phyloP scores from a whole-genome alignment of 805 yeast genomes.

The Ogataea trehaloabstinens region DNA sequence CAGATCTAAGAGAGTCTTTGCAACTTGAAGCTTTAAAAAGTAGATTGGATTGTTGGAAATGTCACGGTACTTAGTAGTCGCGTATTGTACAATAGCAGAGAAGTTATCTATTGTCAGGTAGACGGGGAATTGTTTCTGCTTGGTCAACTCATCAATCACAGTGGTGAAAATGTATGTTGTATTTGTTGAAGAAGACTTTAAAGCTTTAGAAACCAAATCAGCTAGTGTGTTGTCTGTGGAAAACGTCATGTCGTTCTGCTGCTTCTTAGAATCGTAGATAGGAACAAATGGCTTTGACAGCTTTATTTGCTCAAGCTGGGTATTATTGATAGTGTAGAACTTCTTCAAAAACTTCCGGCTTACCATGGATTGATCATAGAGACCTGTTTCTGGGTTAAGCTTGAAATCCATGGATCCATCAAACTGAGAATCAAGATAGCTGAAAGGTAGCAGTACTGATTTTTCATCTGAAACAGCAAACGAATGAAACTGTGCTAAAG shows the following conservation, averaged over 20 bases:
- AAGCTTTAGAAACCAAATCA: constrained; percentile 39
- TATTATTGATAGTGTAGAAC: constrained; percentile 45
- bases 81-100: constrained; percentile 54
- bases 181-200: constrained; percentile 26
- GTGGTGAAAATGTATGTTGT: constrained; percentile 48
- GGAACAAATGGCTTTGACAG: constrained; percentile 22
- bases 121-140: constrained; percentile 54
- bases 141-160: constrained; percentile 53
- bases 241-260: constrained; percentile 11
- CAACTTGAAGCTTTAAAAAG: constrained; percentile 61
- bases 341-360: constrained; percentile 58
- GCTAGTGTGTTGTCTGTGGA: constrained; percentile 32
- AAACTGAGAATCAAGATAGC: constrained; percentile 57
- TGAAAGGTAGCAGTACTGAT: constrained; percentile 58
- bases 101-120: constrained; percentile 72
- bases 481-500: constrained; percentile 67
- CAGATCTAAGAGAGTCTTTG: constrained; percentile 52
- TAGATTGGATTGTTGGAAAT: constrained; percentile 54
- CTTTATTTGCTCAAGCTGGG: constrained; percentile 32
- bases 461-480: constrained; percentile 36
- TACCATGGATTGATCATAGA: constrained; percentile 78
- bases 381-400: constrained; percentile 43
- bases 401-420: constrained; percentile 74
- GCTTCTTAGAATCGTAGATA: constrained; percentile 17
- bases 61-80: constrained; percentile 60